Evolutionary conservation across 2,329 filamentous ascomycete species (phyloP), one percentile per base, ranked within the genome.

Genomic region (Apiospora sp.): DNA sequence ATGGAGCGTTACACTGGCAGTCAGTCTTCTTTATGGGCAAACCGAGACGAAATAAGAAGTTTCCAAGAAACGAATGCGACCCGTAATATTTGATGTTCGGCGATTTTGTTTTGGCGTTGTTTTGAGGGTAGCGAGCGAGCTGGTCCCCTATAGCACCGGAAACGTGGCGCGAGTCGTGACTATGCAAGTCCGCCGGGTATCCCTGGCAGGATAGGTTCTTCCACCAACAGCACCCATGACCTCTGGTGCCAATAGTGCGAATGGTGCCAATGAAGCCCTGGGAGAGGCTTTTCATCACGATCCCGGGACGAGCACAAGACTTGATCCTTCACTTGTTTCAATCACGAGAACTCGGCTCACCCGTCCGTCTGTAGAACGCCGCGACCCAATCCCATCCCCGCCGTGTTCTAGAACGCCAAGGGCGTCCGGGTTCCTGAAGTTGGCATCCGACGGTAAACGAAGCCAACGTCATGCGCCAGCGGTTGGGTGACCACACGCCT

Each of bases 111-210:
- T 37, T 10, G 27, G n/a, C 24, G 12, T 34, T 37, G 27, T 37
- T 41, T 61, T 64, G 19, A 22, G 22, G 27, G 54, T 34, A 58
- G 30, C 30, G 54, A 48, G 13, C 37, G 7, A 41, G 37, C 5
- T 41, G 37, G 24, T 54, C 43, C 30, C 54, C 54, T 34, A 58
- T 58, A 58, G 30, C 27, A 22, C 34, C 58, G 12, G 30, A 64
- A 64, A 64, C 58, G 34, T 64, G 58, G 58, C 22, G 58, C 58
- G 58, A 64, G 58, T 64, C 58, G 58, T 64, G 58, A 64, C 58
- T 64, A 41, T 41, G 58, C 58, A 22, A 64, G 34, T 22, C 58
- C n/a, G 10, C 58, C 34, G 22, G 58, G 58, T 13, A 41, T 64
- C 30, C 58, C 22, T 37, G 30, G 12, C 19, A 41, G 7, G 34